Evolutionary conservation across 306 rosid genomes (phyloP).

Genomic region (Cajanus cajan): DNA sequence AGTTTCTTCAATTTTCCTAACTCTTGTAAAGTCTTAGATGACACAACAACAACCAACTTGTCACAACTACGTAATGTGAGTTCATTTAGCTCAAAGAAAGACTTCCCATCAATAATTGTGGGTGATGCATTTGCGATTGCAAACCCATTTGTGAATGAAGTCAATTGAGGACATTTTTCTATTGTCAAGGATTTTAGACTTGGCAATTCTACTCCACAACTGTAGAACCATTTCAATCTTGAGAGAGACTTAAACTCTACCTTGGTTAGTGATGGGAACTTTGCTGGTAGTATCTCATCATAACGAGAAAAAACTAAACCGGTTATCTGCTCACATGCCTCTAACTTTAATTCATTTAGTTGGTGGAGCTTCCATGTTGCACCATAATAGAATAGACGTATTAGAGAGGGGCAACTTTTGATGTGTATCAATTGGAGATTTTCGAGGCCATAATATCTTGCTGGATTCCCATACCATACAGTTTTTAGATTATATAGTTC

Average conservation of each 20-base stretch:
- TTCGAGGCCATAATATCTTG: fast-evolving
- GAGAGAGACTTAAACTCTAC: background rate
- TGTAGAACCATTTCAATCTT: background rate
- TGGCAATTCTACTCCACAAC: background rate
- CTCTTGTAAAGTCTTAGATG: background rate
- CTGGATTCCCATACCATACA: background rate
- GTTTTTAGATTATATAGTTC: background rate
- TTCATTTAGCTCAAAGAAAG: background rate
- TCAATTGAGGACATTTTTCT: background rate
- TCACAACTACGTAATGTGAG: background rate
- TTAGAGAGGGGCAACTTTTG: background rate
- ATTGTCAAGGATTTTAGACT: background rate
- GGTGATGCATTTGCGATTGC: fast-evolving
- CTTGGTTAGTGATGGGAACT: background rate
- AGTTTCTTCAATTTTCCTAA: constrained; percentile 25
- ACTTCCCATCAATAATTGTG: background rate
- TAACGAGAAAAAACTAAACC: too few relatives aligned
- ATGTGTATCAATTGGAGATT: background rate
- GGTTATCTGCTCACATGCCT: background rate
- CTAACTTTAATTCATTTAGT: background rate
- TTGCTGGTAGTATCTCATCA: too few relatives aligned
- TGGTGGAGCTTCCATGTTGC: background rate
- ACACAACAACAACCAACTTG: background rate
- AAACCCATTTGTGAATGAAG: background rate
- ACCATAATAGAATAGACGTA: too few relatives aligned